Base-by-base conservation (phyloP, 331 rosid species). In the Arachis monticola region DNA sequence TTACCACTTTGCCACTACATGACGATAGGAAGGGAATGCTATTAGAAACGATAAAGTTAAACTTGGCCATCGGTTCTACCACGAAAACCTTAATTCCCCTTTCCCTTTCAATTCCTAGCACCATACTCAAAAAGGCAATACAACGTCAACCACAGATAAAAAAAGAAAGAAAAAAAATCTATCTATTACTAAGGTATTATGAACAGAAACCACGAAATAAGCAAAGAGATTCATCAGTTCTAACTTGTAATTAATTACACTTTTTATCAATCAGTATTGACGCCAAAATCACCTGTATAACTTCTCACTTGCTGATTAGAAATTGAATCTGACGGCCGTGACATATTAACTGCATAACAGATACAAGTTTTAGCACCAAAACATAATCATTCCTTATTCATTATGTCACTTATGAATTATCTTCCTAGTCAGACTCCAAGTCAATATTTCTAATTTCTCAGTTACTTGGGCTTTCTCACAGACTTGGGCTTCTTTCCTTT, bases 401-500 rank as follows among this genome's bases (percentile, higher is more conserved):
- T 38, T 38, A 78, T 30, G 13, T 47, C 27, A 60, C 59, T 35
- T 22, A 3, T 42, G 17, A 41, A 67, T 59, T 30, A 27, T 11
- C 17, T 55, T 55, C 60, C 60, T 55, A 14, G 60, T 55, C 9
- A 55, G 0, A 38, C 60, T 60, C 59, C 48, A 55, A 58, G 11
- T 8, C 65, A 63, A 31, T 69, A 35, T n/a, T 32, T 42, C 40
- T 11, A 45, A 6, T 56, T 30, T 17, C 1, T 31, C 14, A 45
- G 60, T 80, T 79, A 87, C 83, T 87, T 93, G 45, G 95, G 82
- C 81, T 64, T 94, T 82, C 88, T 87, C 11, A 77, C 46, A 47
- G 99, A 86, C 83, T 88, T 94, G 6, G 96, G 90, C 73, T 84
- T 88, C 72, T 83, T 94, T 88, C 88, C 32, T 78, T 88, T 94